A percentile compares a stretch with the other conserved stretches of the same genome.
Conservation (phyloP, 768 basidiomycete species). For the Lentinula lateritia region DNA sequence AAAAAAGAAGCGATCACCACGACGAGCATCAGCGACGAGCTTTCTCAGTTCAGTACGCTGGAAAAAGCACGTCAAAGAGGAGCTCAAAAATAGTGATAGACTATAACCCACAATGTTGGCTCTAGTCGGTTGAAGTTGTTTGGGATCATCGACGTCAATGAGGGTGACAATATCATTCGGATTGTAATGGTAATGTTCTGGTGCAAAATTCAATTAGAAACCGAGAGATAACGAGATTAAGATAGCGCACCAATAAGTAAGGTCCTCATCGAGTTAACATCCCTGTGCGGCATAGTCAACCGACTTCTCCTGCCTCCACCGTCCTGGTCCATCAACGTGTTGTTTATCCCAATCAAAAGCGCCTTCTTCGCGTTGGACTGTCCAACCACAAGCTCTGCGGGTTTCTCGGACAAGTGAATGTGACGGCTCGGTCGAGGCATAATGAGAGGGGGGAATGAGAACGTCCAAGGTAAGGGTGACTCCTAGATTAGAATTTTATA, state of each 20-base stretch:
- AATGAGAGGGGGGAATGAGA: neutral
- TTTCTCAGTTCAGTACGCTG: conserved; percentile 37
- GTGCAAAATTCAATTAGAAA: neutral
- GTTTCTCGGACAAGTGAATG: neutral
- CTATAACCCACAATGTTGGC: conserved; percentile 36
- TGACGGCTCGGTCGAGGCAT: neutral
- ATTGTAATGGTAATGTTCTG: conserved; percentile 33
- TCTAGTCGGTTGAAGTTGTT: conserved; percentile 32
- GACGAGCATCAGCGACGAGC: conserved; percentile 35
- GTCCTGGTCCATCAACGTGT: conserved; percentile 13
- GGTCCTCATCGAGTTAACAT: conserved; percentile 26
- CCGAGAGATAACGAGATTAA: neutral
- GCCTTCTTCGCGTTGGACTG: conserved; percentile 22
- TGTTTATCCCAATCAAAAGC: conserved; percentile 31
- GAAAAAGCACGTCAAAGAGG: neutral
- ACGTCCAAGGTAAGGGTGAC: neutral
- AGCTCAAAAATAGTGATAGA: neutral
- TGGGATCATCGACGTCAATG: conserved; percentile 29
- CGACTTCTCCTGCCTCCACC: conserved; percentile 8
- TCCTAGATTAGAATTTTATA: neutral
- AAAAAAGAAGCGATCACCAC: conserved; percentile 52
- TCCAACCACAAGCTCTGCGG: neutral
- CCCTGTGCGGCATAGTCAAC: conserved; percentile 32
- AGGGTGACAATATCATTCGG: conserved; percentile 36
- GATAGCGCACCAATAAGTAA: conserved; percentile 29